phyloP scores from a whole-genome alignment of 1,284 basidiomycete genomes.

The Coniferiporia weirii region DNA sequence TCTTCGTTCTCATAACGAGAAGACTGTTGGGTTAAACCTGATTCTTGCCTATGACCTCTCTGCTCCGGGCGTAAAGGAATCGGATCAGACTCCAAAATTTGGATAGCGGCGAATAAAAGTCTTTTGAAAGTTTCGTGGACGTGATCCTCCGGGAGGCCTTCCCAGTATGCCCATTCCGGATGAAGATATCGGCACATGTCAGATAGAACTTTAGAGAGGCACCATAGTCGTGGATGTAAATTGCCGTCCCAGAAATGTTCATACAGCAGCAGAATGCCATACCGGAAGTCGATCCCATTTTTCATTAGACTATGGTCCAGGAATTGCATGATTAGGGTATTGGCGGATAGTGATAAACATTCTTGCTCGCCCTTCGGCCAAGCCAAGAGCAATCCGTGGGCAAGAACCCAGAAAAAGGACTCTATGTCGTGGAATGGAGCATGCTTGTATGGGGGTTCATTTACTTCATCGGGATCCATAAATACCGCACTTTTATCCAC shows the following conservation, averaged over 20 bases:
- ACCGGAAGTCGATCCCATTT: not conserved
- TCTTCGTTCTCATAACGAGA: not conserved
- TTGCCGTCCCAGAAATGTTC: not conserved
- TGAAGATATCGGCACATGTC: not conserved
- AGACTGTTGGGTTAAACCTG: not conserved
- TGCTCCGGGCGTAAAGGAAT: not conserved
- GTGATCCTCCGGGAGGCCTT: not conserved
- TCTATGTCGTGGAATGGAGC: not conserved
- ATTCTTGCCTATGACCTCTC: not conserved
- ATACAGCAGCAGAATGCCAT: not conserved
- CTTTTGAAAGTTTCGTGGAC: not conserved
- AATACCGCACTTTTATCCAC: not conserved
- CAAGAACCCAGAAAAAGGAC: not conserved
- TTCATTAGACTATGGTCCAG: too few species aligned
- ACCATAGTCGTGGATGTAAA: not conserved
- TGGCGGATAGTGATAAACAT: not conserved
- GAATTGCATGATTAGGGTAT: too few species aligned
- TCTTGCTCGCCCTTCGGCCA: not conserved
- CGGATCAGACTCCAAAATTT: not conserved
- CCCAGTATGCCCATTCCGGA: not conserved
- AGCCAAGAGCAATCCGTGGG: not conserved
- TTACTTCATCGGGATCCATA: not conserved
- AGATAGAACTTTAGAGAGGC: not conserved
- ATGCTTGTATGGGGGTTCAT: not conserved
- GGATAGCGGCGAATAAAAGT: not conserved